Percentiles rank a stretch among this genome's conserved stretches.
Conservation (phyloP, 768 basidiomycete genomes). For the Dioszegia crocea region DNA sequence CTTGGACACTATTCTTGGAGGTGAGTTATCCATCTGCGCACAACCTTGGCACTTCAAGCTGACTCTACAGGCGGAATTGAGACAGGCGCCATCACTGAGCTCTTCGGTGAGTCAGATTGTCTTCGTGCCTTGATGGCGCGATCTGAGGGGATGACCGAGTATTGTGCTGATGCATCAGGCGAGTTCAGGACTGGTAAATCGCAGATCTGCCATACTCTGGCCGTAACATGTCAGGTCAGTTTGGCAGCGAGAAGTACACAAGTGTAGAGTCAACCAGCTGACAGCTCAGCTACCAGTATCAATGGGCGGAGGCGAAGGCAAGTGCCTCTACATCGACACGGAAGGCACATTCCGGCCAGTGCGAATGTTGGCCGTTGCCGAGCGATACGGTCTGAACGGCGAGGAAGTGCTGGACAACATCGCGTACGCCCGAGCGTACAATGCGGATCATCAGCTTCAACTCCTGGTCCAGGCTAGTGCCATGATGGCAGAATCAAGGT, state of each 20-base stretch:
- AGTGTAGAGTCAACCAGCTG: too few species aligned
- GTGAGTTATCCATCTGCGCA: slow-evolving; percentile 16
- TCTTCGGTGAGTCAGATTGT: slow-evolving; percentile 62
- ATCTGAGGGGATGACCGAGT: too few species aligned
- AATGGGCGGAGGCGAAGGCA: slow-evolving; percentile 99
- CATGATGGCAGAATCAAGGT: slow-evolving; percentile 99
- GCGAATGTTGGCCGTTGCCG: slow-evolving; percentile 87
- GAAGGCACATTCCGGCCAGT: slow-evolving; percentile 98
- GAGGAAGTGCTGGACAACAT: slow-evolving; percentile 98
- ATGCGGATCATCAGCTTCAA: slow-evolving; percentile 92
- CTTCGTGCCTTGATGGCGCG: too few species aligned
- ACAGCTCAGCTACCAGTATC: slow-evolving; percentile 68
- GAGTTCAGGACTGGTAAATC: slow-evolving; percentile 99
- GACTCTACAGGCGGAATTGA: slow-evolving; percentile 69
- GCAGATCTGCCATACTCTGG: slow-evolving; percentile 94
- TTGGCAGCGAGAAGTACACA: neutral
- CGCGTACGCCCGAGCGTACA: slow-evolving; percentile 96
- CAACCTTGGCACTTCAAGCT: neutral
- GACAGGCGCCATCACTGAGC: slow-evolving; percentile 95
- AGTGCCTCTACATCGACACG: slow-evolving; percentile 97
- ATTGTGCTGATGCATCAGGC: slow-evolving; percentile 48
- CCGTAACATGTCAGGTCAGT: slow-evolving; percentile 81
- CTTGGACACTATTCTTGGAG: slow-evolving; percentile 89
- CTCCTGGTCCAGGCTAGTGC: slow-evolving; percentile 88
- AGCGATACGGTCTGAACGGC: slow-evolving; percentile 91